These are phyloP conservation scores for Lentinula detonsa DNA, from an alignment of 768 basidiomycete species.

Conservation along the genomic window DNA sequence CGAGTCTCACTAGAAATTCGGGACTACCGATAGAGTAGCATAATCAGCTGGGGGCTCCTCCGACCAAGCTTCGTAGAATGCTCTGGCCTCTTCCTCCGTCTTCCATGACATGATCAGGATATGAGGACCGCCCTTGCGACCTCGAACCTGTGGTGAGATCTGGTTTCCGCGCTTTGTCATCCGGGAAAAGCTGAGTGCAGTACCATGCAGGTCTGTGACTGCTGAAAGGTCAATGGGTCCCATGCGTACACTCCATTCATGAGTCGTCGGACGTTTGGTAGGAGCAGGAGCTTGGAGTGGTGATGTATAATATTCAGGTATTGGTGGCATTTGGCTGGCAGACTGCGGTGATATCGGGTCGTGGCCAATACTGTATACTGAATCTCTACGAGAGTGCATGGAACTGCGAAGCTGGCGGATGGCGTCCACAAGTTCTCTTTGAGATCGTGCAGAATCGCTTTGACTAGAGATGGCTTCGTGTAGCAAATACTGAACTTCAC, in stretches of 20 bases:
- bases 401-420: not conserved
- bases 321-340: not conserved
- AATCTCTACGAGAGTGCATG: not conserved
- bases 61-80: slow-evolving; percentile 4
- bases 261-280: not conserved
- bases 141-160: not conserved
- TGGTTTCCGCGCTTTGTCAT: not conserved
- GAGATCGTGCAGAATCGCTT: not conserved
- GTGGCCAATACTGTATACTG: slow-evolving; percentile 1
- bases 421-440: slow-evolving; percentile 1
- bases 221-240: slow-evolving; percentile 1
- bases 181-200: not conserved
- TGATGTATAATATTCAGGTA: not conserved
- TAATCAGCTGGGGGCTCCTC: slow-evolving; percentile 2
- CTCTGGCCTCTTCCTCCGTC: slow-evolving; percentile 1
- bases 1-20: not conserved
- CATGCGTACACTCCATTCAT: slow-evolving; percentile 2
- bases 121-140: not conserved
- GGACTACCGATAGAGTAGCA: not conserved
- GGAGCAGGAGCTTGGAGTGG: not conserved
- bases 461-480: slow-evolving; percentile 2
- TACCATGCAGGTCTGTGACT: not conserved
- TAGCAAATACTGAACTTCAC: not conserved
- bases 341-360: not conserved
- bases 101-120: slow-evolving; percentile 4